phyloP scores from a whole-genome alignment of 75 land plant genomes.

The Chamaecyparis obtusa region DNA sequence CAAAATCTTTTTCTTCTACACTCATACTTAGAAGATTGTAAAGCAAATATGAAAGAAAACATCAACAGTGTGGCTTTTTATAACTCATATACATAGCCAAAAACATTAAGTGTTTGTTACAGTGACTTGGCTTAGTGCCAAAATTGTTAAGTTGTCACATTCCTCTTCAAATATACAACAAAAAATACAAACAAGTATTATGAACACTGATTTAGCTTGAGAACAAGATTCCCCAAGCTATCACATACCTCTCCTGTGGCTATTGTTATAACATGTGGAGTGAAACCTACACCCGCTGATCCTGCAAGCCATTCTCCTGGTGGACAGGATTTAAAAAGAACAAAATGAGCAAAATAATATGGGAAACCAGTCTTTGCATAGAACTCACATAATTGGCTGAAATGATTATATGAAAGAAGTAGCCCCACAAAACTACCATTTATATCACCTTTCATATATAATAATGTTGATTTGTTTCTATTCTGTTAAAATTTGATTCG shows the following conservation, averaged over 20 bases:
- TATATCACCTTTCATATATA: neutral
- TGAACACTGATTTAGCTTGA: neutral
- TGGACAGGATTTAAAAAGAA: conserved; percentile 7
- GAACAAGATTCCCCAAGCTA: neutral
- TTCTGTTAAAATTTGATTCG: neutral
- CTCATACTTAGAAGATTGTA: neutral
- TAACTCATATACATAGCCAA: neutral
- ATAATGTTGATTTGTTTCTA: neutral
- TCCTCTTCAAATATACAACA: neutral
- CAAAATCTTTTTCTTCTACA: neutral
- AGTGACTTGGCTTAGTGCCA: neutral
- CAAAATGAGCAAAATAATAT: neutral
- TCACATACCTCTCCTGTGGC: conserved; percentile 78
- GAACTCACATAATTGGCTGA: neutral
- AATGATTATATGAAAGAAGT: neutral
- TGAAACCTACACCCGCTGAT: conserved; percentile 67
- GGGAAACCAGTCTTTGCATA: neutral
- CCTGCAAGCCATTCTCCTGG: conserved; percentile 48
- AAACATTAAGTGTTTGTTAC: neutral
- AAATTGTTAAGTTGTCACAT: neutral
- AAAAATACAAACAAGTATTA: neutral
- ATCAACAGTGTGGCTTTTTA: neutral
- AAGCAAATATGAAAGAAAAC: neutral
- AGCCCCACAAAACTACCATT: neutral
- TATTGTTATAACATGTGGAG: conserved; percentile 80